Percentiles rank a stretch among this genome's conserved stretches.
These are phyloP conservation scores for Dactylis glomerata DNA, from an alignment of 176 grass and related monocot species.

Conservation along the genomic window DNA sequence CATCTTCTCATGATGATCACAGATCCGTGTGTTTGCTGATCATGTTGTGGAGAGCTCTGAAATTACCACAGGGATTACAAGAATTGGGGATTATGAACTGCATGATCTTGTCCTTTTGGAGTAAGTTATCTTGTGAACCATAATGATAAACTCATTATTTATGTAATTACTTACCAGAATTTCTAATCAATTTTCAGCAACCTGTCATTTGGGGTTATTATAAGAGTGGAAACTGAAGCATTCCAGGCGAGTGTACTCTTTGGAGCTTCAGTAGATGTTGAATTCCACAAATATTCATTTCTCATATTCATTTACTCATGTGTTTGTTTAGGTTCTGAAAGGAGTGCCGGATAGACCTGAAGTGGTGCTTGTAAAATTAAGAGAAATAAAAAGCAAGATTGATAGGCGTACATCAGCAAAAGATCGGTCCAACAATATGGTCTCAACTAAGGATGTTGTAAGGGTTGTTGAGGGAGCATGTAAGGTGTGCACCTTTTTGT, in stretches of 20 bases:
- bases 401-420: constrained; percentile 64
- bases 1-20: constrained; percentile 27
- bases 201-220: constrained; percentile 92
- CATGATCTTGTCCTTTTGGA: constrained; percentile 96
- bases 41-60: constrained; percentile 98
- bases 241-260: constrained; percentile 56
- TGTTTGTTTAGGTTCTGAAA: constrained; percentile 82
- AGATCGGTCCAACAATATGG: constrained; percentile 74
- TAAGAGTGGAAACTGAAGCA: constrained; percentile 93
- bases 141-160: neutral
- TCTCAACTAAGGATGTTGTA: constrained; percentile 92
- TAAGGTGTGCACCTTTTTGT: constrained; percentile 47
- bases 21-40: constrained; percentile 93
- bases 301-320: neutral
- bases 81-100: constrained; percentile 90
- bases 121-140: constrained; percentile 48
- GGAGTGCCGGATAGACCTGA: constrained; percentile 88
- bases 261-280: neutral
- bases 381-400: constrained; percentile 97
- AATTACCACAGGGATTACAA: constrained; percentile 88
- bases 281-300: constrained; percentile 32
- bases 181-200: constrained; percentile 61
- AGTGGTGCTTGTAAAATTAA: constrained; percentile 87
- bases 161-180: constrained; percentile 13
- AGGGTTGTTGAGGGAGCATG: constrained; percentile 84